Evolutionary conservation across 164 flowering plant genomes (phyloP), one percentile per base, ranked within the genome.

Genomic region (Berberis vulgaris): DNA sequence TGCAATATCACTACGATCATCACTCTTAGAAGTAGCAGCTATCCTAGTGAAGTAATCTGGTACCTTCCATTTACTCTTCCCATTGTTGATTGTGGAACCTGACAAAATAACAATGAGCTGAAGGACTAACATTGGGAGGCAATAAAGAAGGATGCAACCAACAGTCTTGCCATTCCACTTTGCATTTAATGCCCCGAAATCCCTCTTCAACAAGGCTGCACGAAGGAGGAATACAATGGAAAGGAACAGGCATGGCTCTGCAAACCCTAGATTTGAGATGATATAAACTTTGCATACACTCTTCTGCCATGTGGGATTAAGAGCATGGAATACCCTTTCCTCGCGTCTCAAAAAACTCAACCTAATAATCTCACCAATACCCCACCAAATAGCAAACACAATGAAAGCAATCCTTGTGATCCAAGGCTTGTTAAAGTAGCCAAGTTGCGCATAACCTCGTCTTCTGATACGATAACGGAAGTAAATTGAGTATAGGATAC

Each of bases 341-440:
- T 77, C 65, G 7, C 70, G 76, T 73, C 91, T 86, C 65, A 87
- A 71, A 54, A 86, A 76, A 68, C 75, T 80, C 49, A 94, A 67
- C 41, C 99, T 85, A 13, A 80, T 11, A 54, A 94, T 75, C 73
- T 94, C 97, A 55, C 96, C 91, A 65, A 83, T 40, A 57, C 88
- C 86, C 97, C 97, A 94, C 91, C 93, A 89, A 66, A 87, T 78
- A 41, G 86, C 73, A 68, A 89, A 78, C 44, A 84, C 49, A 56
- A 87, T 75, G 60, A 84, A 84, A 6, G 75, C 64, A 56, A 87
- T 81, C 43, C 97, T 79, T 68, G 91, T 82, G 52, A 91, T 72
- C 97, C 99, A 94, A 63, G 99, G 99, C 45, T 89, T 95, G 66
- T 79, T 83, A 72, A 91, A 94, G 66, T 87, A 94, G 64, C 82